phyloP scores from a whole-genome alignment of 352 stramenopile genomes.

The Phytophthora fragariae region DNA sequence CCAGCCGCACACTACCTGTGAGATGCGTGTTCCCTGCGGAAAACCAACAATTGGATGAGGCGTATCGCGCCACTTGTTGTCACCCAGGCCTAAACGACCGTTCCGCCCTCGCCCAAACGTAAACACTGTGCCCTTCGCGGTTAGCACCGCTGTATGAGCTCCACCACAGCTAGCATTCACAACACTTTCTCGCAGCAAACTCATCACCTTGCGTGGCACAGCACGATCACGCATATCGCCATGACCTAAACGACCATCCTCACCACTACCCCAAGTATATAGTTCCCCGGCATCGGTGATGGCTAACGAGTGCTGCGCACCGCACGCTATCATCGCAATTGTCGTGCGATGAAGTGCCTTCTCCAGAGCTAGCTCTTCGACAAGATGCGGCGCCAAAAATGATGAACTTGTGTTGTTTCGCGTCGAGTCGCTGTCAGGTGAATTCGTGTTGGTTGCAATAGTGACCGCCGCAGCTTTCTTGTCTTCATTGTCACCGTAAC shows the following conservation, averaged over 20 bases:
- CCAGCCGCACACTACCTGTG: constrained; percentile 77
- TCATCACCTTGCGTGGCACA: constrained; percentile 85
- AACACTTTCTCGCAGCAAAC: constrained; percentile 68
- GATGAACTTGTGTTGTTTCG: constrained; percentile 35
- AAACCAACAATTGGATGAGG: constrained; percentile 66
- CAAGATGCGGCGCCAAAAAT: constrained; percentile 65
- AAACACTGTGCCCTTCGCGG: constrained; percentile 64
- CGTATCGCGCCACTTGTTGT: constrained; percentile 81
- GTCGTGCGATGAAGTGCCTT: constrained; percentile 77
- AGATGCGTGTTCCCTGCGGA: constrained; percentile 44
- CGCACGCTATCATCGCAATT: constrained; percentile 72
- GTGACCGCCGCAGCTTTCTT: constrained; percentile 44
- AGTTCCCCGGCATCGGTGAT: constrained; percentile 78
- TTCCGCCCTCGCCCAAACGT: constrained; percentile 81
- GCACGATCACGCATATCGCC: constrained; percentile 82
- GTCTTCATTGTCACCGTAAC: constrained; percentile 76
- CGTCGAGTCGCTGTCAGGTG: constrained; percentile 8
- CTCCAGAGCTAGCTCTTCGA: constrained; percentile 83
- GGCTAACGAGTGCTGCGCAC: constrained; percentile 76
- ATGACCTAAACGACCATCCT: constrained; percentile 81
- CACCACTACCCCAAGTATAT: constrained; percentile 86
- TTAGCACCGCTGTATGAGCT: constrained; percentile 81
- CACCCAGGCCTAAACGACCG: constrained; percentile 72
- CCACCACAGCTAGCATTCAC: constrained; percentile 79
- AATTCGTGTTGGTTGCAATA: constrained; percentile 8